Conservation (phyloP, 306 rosid species). For the Cucurbita maxima region DNA sequence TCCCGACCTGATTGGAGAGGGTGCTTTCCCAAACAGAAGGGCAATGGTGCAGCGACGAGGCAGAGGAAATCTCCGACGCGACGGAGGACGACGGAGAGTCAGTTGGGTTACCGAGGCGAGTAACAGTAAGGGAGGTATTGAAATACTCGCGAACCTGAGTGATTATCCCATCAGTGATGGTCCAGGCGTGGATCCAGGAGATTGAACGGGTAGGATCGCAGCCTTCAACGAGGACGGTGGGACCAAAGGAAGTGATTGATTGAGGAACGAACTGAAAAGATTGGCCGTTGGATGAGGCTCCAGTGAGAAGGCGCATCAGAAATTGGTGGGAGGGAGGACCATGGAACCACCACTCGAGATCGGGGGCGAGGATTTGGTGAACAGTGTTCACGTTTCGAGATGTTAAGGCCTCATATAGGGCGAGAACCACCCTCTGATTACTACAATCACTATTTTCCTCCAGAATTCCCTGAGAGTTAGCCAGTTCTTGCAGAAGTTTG, state of each 20-base stretch:
- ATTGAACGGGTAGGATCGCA: conserved; percentile 38
- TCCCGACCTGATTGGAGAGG: conserved; percentile 48
- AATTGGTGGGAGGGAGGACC: conserved; percentile 87
- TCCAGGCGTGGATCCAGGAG: conserved; percentile 87
- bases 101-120: conserved; percentile 24
- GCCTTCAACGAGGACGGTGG: conserved; percentile 72
- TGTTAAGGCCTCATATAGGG: conserved; percentile 72
- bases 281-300: conserved; percentile 21
- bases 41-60: conserved; percentile 19
- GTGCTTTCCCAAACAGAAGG: conserved; percentile 88
- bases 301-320: conserved; percentile 74
- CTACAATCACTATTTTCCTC: conserved; percentile 38
- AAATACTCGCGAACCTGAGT: conserved; percentile 80
- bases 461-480: conserved; percentile 46
- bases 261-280: conserved; percentile 42
- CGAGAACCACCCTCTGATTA: conserved; percentile 49
- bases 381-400: conserved; percentile 56
- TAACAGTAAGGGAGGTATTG: conserved; percentile 87
- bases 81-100: conserved; percentile 7
- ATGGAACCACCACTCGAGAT: conserved; percentile 99
- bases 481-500: conserved; percentile 47
- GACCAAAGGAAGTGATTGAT: conserved; percentile 42
- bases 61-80: conserved; percentile 26
- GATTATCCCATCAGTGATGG: conserved; percentile 70
- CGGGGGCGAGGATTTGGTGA: conserved; percentile 43